These are phyloP conservation scores for Sporothrix euskadiensis DNA, from an alignment of 2,329 filamentous ascomycete species.

Conservation along the genomic window DNA sequence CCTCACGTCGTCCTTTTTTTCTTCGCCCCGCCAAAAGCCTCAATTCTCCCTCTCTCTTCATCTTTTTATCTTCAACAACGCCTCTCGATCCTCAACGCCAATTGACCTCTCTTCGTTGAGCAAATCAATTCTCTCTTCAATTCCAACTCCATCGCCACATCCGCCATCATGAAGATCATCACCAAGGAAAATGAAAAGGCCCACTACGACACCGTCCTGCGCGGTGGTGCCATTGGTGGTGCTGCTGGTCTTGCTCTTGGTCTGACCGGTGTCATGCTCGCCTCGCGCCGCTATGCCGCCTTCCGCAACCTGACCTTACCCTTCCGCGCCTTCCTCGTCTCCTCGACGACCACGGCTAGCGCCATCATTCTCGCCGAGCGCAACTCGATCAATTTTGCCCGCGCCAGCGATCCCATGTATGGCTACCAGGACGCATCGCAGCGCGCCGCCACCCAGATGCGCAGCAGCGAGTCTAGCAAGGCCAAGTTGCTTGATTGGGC, in stretches of 20 bases:
- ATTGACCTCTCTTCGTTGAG: neutral
- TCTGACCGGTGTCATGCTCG: conserved; percentile 64
- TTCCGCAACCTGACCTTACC: conserved; percentile 83
- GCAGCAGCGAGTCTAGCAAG: conserved; percentile 56
- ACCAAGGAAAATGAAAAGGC: conserved; percentile 88
- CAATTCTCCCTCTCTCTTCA: neutral
- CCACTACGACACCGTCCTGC: conserved; percentile 80
- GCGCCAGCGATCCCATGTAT: conserved; percentile 64
- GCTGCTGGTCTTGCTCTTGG: conserved; percentile 67
- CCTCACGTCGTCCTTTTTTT: neutral
- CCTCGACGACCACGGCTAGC: conserved; percentile 77
- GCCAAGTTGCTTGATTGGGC: conserved; percentile 72
- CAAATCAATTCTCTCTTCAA: neutral
- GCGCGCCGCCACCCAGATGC: conserved; percentile 55
- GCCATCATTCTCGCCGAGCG: conserved; percentile 89
- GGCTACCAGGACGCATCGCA: conserved; percentile 65
- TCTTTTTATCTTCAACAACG: neutral
- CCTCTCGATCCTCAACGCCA: neutral
- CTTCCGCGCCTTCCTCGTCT: conserved; percentile 86
- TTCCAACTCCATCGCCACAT: conserved; percentile 25
- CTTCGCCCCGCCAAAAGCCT: conserved; percentile 2
- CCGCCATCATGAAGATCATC: conserved; percentile 80
- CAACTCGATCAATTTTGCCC: conserved; percentile 64
- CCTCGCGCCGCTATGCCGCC: conserved; percentile 69
- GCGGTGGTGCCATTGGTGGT: conserved; percentile 76